These are phyloP conservation scores for Eucalyptus brandiana DNA, from an alignment of 345 rosid genomes.

Conservation along the genomic window DNA sequence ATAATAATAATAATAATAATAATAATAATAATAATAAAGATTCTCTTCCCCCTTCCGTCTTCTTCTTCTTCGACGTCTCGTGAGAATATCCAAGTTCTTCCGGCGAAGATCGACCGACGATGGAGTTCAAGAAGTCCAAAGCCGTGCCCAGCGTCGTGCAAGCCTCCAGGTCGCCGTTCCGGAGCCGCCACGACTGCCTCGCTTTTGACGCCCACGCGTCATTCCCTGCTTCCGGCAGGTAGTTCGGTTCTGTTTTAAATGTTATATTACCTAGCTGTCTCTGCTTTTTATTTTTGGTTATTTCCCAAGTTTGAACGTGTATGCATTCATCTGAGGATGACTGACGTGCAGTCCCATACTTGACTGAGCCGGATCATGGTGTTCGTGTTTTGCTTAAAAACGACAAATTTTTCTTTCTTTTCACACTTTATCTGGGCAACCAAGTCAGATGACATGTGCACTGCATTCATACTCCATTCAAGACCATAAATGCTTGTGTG, in stretches of 20 bases:
- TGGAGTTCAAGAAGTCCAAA: slow-evolving; percentile 18
- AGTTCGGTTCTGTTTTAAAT: background rate
- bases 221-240: slow-evolving; percentile 40
- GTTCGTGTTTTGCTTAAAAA: background rate
- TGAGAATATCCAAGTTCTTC: background rate
- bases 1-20: too few species aligned
- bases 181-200: slow-evolving; percentile 50
- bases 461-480: background rate
- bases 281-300: background rate
- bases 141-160: slow-evolving; percentile 65
- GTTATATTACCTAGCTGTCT: background rate
- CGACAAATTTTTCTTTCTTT: background rate
- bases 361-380: background rate
- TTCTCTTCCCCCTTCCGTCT: too few species aligned
- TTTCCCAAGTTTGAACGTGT: background rate
- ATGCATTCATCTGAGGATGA: background rate
- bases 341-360: background rate
- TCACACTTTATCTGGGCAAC: background rate
- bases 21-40: too few species aligned
- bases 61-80: too few species aligned
- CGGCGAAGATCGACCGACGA: background rate
- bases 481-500: background rate
- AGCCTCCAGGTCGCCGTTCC: slow-evolving; percentile 47
- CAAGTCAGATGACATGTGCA: background rate
- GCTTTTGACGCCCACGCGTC: slow-evolving; percentile 65